Evolutionary conservation across 345 rosid species (phyloP), one percentile per base, ranked within the genome.

Genomic region (Dipteronia sinensis): DNA sequence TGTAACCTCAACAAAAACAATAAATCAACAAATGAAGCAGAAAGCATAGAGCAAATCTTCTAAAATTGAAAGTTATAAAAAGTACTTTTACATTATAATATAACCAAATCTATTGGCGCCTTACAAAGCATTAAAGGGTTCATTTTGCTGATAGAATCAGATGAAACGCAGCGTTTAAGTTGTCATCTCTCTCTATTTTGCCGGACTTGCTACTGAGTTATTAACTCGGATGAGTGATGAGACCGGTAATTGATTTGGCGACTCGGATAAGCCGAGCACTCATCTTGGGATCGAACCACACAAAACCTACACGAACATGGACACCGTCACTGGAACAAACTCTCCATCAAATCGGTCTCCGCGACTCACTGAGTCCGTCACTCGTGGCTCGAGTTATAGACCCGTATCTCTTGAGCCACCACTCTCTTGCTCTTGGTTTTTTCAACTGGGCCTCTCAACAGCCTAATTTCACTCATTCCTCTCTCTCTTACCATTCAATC

Each of bases 401-500:
- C 84, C 92, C 94, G 1, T 86, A 82, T 56, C 97, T 92, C 80
- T 83, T 87, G 34, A 77, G 79, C 61, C 93, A 93, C 71, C 90
- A 87, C 74, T 89, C 94, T 0, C 93, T 95, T 20, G 93, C 98
- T 42, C 92, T 95, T 22, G 97, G 98, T 58, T 91, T 95, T 86
- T 95, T 95, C 91, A 84, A 93, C 79, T 95, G 98, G 98, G 91
- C 95, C 6, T 84, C 95, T 25, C 94, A 93, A 82, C 97, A 93
- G 67, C 97, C 98, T 12, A 88, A 89, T 61, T 95, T 87, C 82
- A 42, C 85, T 9, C 98, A 95, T 80, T 89, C 85, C 63, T 81
- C 94, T 0, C 20, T 87, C 71, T 86, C 94, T 15, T 95, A 92
- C 76, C 87, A 86, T n/a, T 89, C 98, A 16, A 69, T 95, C 75